phyloP scores from a whole-genome alignment of 148 eudicot genomes.

The Rhododendron griersonianum region DNA sequence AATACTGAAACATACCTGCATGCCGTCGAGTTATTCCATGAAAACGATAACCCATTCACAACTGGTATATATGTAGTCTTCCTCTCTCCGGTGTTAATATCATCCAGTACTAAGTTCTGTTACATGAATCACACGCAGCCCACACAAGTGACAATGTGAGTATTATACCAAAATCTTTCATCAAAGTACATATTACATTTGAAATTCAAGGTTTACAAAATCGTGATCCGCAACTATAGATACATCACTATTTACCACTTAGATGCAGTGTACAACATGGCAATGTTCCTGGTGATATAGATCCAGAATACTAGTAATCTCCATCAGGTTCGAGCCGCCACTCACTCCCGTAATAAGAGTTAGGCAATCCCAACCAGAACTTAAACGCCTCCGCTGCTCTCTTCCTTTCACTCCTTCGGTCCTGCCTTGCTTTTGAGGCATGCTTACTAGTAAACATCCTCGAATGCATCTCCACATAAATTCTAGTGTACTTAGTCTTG shows the following conservation, averaged over 20 bases:
- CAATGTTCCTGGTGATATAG: background rate
- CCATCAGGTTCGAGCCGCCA: conserved; percentile 62
- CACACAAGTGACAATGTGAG: background rate
- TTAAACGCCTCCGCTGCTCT: conserved; percentile 98
- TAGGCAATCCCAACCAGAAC: conserved; percentile 95
- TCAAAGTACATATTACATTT: background rate
- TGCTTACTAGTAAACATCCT: conserved; percentile 98
- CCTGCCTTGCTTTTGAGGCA: conserved; percentile 89
- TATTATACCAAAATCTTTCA: background rate
- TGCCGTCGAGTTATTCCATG: background rate
- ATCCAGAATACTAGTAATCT: conserved; percentile 29
- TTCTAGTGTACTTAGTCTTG: conserved; percentile 76
- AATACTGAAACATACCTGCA: background rate
- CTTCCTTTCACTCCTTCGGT: conserved; percentile 71
- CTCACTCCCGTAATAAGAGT: conserved; percentile 75
- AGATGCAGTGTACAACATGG: background rate
- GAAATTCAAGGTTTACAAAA: conserved; percentile 2
- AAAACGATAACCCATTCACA: background rate
- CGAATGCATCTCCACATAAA: conserved; percentile 97
- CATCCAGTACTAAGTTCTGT: background rate
- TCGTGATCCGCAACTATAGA: background rate
- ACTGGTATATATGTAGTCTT: background rate
- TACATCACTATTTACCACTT: background rate
- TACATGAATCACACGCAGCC: background rate
- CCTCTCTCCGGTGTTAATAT: background rate